Base-by-base conservation (phyloP, 2,329 filamentous ascomycete species). In the Karstenula rhodostoma region DNA sequence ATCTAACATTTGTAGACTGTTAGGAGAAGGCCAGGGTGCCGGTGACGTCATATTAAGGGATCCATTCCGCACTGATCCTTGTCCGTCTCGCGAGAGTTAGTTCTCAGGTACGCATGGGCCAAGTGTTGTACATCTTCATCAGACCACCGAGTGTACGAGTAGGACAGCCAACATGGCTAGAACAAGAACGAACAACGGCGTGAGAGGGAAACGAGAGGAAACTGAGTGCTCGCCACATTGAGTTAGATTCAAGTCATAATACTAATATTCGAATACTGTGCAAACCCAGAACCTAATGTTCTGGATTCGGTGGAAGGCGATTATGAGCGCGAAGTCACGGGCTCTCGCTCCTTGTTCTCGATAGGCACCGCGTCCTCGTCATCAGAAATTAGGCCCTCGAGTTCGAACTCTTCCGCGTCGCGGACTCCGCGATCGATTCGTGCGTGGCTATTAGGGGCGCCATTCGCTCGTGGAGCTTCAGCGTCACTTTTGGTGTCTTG, bases 321-420 rank as follows among this genome's bases (percentile, higher is more conserved):
- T 67, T 29, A 72, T 61, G 64, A 63, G 33, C 60, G 59, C 23
- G 61, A 50, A 46, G 61, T 59, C 12, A 67, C 61, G 0, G 68
- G 59, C 22, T 61, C 66, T 8, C 68, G 65, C 53, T 74, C 72
- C 37, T 76, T 77, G 33, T 61, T 62, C n/a, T 59, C 63, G 13
- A 67, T 60, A n/a, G 68, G 61, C 4, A 74, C 70, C 0, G 71
- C 81, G 4, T 90, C 90, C 55, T 97, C 93, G 19, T 96, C 93
- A 47, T 96, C 94, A 59, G 91, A 95, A 76, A 94, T 94, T 42
- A 99, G 80, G 0, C 92, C 94, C 61, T 95, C 93, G 1, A 99
- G 84, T 79, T 98, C 95, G 75, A 97, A 99, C 69, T 97, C 93
- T 74, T 97, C 90, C 0, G 92, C 94, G 73, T 96, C 94, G 32